A percentile compares a stretch with the other conserved stretches of the same genome.
phyloP scores from a whole-genome alignment of 805 yeast genomes.

The Ogataea pini region DNA sequence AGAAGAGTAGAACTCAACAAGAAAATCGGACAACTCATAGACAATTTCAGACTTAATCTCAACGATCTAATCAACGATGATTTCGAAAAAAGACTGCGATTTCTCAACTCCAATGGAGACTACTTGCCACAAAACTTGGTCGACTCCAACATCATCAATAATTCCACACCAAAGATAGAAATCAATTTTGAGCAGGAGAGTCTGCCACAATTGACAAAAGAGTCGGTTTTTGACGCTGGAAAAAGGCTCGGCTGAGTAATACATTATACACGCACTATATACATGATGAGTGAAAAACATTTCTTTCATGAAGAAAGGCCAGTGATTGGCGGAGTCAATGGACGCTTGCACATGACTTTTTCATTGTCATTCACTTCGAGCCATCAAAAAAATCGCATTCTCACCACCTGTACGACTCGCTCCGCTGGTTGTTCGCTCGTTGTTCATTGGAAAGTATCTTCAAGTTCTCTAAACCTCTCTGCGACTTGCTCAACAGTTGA shows the following conservation, averaged over 20 bases:
- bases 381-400: no score
- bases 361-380: no score
- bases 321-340: no score
- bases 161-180: slow-evolving; percentile 26
- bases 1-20: slow-evolving; percentile 47
- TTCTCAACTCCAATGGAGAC: slow-evolving; percentile 50
- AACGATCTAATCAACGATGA: slow-evolving; percentile 46
- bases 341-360: no score
- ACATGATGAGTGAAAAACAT: no score
- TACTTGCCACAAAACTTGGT: slow-evolving; percentile 50
- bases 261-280: slow-evolving; percentile 7
- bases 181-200: slow-evolving; percentile 24
- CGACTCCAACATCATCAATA: slow-evolving; percentile 25
- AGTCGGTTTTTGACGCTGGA: slow-evolving; percentile 23
- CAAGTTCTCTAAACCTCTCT: slow-evolving; percentile 54
- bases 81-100: slow-evolving; percentile 40
- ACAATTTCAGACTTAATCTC: slow-evolving; percentile 43
- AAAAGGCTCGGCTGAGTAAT: slow-evolving; percentile 11
- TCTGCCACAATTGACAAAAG: slow-evolving; percentile 24
- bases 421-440: not conserved
- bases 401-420: no score
- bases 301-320: no score
- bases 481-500: slow-evolving; percentile 53
- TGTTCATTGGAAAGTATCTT: slow-evolving; percentile 44
- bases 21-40: slow-evolving; percentile 41